Conservation (phyloP, 768 basidiomycete species). For the Chiua virens region DNA sequence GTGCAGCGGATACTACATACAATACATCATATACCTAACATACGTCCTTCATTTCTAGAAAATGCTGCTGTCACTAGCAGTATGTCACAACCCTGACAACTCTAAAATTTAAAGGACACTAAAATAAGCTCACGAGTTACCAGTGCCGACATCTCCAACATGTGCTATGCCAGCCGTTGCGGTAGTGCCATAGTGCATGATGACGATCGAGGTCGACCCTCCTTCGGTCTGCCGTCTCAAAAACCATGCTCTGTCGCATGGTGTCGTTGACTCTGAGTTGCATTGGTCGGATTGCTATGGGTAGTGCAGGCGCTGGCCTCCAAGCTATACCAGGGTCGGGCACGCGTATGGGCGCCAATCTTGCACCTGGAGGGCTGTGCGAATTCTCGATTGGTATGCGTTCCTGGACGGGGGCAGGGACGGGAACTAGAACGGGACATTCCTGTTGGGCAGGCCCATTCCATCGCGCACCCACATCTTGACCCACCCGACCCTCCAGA, state of each 20-base stretch:
- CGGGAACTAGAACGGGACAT: neutral
- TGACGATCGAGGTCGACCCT: constrained; percentile 55
- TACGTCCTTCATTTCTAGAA: too few relatives aligned
- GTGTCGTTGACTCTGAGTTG: neutral
- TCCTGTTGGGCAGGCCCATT: constrained; percentile 25
- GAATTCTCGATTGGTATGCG: neutral
- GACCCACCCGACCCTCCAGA: constrained; percentile 27
- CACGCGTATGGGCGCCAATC: neutral
- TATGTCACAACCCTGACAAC: too few relatives aligned
- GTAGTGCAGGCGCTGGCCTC: neutral
- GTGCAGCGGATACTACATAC: too few relatives aligned
- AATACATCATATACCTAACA: too few relatives aligned
- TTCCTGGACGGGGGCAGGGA: neutral
- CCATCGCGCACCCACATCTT: constrained; percentile 22
- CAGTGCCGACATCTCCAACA: constrained; percentile 45
- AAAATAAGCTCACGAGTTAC: too few relatives aligned
- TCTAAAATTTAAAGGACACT: too few relatives aligned
- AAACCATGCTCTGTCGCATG: constrained; percentile 24
- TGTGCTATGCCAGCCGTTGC: constrained; percentile 37
- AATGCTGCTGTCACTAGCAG: too few relatives aligned
- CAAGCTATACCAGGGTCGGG: neutral
- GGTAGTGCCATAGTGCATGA: constrained; percentile 44
- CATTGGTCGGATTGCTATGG: too few relatives aligned
- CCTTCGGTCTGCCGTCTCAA: constrained; percentile 37
- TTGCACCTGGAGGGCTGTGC: neutral